These are phyloP conservation scores for Citrus hindsii DNA, from an alignment of 345 rosid species.

Conservation along the genomic window DNA sequence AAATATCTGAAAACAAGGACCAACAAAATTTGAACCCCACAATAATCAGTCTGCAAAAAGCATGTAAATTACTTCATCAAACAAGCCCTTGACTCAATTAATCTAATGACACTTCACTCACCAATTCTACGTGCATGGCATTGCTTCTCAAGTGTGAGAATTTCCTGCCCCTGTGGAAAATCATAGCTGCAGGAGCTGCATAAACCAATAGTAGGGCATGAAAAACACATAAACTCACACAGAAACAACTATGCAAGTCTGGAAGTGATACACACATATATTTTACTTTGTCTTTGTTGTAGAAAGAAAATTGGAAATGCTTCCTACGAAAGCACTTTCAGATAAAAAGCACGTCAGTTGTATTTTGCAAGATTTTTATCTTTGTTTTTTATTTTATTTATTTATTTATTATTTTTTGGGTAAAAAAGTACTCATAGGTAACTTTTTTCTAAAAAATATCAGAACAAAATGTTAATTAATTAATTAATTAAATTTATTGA, in stretches of 20 bases:
- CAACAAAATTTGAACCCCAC: not conserved
- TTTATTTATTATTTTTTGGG: no score
- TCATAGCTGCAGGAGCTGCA: constrained; percentile 62
- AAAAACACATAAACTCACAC: not conserved
- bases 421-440: not conserved
- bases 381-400: no score
- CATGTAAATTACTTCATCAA: not conserved
- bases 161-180: constrained; percentile 54
- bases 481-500: no score
- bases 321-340: not conserved
- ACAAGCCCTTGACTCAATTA: not conserved
- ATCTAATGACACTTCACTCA: constrained; percentile 14
- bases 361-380: not conserved
- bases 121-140: constrained; percentile 62
- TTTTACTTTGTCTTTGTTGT: not conserved
- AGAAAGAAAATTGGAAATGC: not conserved
- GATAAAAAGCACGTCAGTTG: not conserved
- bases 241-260: not conserved
- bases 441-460: not conserved
- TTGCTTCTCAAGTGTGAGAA: constrained; percentile 46
- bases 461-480: no score
- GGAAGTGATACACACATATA: not conserved
- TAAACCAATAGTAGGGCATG: not conserved
- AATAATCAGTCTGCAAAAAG: not conserved
- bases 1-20: constrained; percentile 43